Percentiles rank a stretch among this genome's conserved stretches.
Evolutionary conservation across 2,329 filamentous ascomycete species (phyloP).

Genomic region (Ilyonectria destructans): DNA sequence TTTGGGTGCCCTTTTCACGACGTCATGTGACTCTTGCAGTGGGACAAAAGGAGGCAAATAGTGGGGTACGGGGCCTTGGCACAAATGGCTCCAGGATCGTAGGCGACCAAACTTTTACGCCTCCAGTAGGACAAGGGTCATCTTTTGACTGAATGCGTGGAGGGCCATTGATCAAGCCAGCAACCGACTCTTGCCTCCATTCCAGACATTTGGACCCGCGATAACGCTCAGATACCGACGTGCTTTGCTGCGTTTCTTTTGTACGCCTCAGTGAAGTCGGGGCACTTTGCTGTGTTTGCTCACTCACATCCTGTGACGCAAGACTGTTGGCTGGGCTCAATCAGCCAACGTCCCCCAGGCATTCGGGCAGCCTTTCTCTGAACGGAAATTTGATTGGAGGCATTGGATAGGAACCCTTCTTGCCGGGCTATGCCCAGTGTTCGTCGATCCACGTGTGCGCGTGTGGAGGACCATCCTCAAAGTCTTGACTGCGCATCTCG

Average conservation of each 20-base stretch:
- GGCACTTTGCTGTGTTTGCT: neutral
- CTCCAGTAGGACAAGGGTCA: conserved; percentile 9
- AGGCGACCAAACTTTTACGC: conserved; percentile 11
- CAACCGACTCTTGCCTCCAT: neutral
- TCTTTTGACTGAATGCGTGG: neutral
- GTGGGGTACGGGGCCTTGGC: neutral
- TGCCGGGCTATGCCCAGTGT: neutral
- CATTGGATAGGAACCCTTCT: neutral
- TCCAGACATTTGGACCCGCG: neutral
- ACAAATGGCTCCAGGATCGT: neutral
- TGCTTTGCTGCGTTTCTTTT: neutral
- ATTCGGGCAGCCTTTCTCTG: neutral
- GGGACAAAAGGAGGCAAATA: neutral
- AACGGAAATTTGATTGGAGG: neutral
- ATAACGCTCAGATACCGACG: neutral
- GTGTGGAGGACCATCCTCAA: neutral
- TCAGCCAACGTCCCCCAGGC: neutral
- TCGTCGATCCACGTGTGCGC: neutral
- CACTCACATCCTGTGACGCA: neutral
- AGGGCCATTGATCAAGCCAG: neutral
- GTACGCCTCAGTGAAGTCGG: neutral
- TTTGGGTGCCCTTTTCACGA: neutral
- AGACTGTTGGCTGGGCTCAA: conserved; percentile 1
- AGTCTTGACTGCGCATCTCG: neutral
- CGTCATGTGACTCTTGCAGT: neutral